Conservation (phyloP, 176 grass and related monocot species). For the Oropetium thomaeum region DNA sequence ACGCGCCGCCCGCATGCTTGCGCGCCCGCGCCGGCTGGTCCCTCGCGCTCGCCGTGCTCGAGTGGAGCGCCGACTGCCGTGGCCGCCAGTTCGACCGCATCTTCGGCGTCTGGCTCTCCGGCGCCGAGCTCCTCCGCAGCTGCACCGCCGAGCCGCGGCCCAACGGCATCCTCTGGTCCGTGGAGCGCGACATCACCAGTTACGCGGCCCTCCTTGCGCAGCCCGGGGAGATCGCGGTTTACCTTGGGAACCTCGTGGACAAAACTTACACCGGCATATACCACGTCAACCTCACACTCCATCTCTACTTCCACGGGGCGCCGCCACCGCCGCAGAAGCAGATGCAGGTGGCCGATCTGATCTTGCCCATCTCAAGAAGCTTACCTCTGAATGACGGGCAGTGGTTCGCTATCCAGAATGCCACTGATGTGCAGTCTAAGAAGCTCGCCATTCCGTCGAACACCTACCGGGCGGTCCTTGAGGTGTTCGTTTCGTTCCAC, state of each 20-base stretch:
- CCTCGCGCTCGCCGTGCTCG: conserved; percentile 57
- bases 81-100: conserved; percentile 89
- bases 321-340: not conserved
- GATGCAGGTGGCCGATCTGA: conserved; percentile 37
- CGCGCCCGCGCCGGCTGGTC: not conserved
- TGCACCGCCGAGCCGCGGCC: conserved; percentile 71
- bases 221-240: conserved; percentile 39
- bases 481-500: conserved; percentile 68
- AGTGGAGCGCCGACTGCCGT: conserved; percentile 55
- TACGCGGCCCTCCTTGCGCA: conserved; percentile 41
- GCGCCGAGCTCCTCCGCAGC: conserved; percentile 77
- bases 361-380: conserved; percentile 61
- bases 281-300: conserved; percentile 63
- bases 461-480: conserved; percentile 61
- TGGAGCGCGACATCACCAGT: conserved; percentile 61
- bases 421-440: conserved; percentile 39
- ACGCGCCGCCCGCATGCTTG: conserved; percentile 50
- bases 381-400: conserved; percentile 44
- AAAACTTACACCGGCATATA: conserved; percentile 57
- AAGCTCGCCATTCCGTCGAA: conserved; percentile 51
- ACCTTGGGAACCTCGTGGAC: conserved; percentile 58
- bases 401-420: conserved; percentile 53
- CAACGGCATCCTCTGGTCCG: conserved; percentile 67
- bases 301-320: conserved; percentile 42
- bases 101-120: conserved; percentile 77